Percentiles rank a stretch among this genome's conserved stretches.
These are phyloP conservation scores for Ustilago crameri DNA, from an alignment of 1,284 basidiomycete genomes.

Conservation along the genomic window DNA sequence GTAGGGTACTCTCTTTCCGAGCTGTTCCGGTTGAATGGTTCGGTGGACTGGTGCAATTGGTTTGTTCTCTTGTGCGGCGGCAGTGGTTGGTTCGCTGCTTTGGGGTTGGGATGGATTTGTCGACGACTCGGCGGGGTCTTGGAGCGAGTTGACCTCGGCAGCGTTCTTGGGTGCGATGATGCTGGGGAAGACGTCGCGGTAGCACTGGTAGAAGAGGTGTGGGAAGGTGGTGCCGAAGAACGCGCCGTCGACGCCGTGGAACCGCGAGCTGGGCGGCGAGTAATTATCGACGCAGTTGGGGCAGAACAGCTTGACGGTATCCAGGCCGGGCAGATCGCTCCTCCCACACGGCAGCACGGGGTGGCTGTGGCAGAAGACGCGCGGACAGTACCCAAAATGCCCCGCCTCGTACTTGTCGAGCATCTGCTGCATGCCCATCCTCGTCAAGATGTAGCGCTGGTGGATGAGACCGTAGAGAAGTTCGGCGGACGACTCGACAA, in stretches of 20 bases:
- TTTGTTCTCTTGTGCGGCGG: too few species aligned
- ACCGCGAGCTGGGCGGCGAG: conserved; percentile 91
- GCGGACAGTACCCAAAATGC: conserved; percentile 92
- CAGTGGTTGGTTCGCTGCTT: too few species aligned
- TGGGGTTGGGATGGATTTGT: too few species aligned
- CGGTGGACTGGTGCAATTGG: too few species aligned
- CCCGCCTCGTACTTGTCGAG: conserved; percentile 96
- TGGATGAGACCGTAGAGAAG: conserved; percentile 97
- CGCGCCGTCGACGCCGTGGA: conserved; percentile 96
- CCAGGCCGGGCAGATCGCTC: conserved; percentile 94
- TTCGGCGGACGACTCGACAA: conserved; percentile 97
- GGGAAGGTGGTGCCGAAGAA: conserved; percentile 99
- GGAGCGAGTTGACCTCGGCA: conserved; percentile 3
- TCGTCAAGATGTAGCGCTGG: conserved; percentile 94
- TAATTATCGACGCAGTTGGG: conserved; percentile 99
- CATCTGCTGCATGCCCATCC: conserved; percentile 93
- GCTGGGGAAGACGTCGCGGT: conserved; percentile 72
- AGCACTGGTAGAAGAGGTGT: conserved; percentile 96
- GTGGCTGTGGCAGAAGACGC: conserved; percentile 89
- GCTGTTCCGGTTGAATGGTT: conserved; percentile 49
- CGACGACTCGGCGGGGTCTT: background rate
- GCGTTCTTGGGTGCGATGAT: conserved; percentile 54
- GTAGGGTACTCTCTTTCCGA: conserved; percentile 53
- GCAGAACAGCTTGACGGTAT: conserved; percentile 98
- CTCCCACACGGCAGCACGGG: conserved; percentile 95